These are phyloP conservation scores for Metarhizium robertsii DNA, from an alignment of 2,329 filamentous ascomycete genomes.

Conservation along the genomic window DNA sequence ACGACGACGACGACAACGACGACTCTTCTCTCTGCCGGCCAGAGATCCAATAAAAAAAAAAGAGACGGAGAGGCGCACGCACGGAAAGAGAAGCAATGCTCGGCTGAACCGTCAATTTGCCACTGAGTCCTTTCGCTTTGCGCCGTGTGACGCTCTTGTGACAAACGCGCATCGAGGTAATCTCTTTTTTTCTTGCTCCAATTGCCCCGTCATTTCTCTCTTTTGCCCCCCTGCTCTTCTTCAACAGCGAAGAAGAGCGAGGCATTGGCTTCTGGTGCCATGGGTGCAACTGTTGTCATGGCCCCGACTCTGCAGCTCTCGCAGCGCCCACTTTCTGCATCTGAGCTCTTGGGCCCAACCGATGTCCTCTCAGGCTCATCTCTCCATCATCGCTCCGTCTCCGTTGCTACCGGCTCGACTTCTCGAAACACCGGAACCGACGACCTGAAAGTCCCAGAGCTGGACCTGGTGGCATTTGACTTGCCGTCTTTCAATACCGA, in stretches of 20 bases:
- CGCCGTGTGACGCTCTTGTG: not conserved
- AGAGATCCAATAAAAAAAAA: not conserved
- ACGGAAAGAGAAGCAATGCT: constrained; percentile 1
- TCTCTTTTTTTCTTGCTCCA: not conserved
- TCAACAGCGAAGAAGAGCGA: not conserved
- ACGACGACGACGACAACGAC: not conserved
- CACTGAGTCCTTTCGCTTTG: not conserved
- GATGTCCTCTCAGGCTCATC: constrained; percentile 1
- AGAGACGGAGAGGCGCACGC: not conserved
- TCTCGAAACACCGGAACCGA: not conserved
- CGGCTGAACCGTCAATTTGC: not conserved
- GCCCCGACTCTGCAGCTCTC: constrained; percentile 1
- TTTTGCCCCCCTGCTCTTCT: not conserved
- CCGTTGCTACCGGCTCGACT: not conserved
- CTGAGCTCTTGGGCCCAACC: constrained; percentile 1
- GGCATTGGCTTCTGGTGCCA: not conserved
- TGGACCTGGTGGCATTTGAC: constrained; percentile 33
- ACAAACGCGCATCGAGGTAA: not conserved
- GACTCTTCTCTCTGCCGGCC: constrained; percentile 6
- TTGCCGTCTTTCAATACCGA: constrained; percentile 44
- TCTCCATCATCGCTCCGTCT: not conserved
- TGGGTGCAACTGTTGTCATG: constrained; percentile 6
- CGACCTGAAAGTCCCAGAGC: not conserved
- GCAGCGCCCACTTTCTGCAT: constrained; percentile 5
- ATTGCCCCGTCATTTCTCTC: not conserved